Percentiles rank a stretch among this genome's conserved stretches.
These are phyloP conservation scores for Tilletiopsis washingtonensis DNA, from an alignment of 1,284 basidiomycete species.

Conservation along the genomic window DNA sequence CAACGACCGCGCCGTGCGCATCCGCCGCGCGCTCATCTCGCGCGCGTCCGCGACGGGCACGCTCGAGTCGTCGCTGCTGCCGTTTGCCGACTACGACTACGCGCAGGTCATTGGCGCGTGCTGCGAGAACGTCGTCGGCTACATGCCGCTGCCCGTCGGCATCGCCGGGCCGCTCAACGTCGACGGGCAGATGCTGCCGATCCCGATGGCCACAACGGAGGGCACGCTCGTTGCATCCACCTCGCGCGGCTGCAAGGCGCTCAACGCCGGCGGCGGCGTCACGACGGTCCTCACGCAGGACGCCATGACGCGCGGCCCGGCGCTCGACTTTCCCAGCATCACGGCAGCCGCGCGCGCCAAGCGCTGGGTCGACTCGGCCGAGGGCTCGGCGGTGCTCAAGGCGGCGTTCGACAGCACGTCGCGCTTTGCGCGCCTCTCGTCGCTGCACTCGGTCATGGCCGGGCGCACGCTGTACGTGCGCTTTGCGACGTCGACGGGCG, in stretches of 20 bases:
- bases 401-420: slow-evolving; percentile 83
- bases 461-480: slow-evolving; percentile 75
- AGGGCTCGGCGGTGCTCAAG: slow-evolving; percentile 70
- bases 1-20: slow-evolving; percentile 73
- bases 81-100: slow-evolving; percentile 84
- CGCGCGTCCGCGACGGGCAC: slow-evolving; percentile 77
- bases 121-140: slow-evolving; percentile 98
- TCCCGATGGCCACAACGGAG: slow-evolving; percentile 99
- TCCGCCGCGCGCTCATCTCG: slow-evolving; percentile 84
- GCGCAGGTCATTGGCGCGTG: slow-evolving; percentile 89
- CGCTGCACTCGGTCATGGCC: slow-evolving; percentile 41
- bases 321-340: slow-evolving; percentile 85
- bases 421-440: slow-evolving; percentile 41
- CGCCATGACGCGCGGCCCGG: slow-evolving; percentile 96
- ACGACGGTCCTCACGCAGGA: slow-evolving; percentile 87
- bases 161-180: slow-evolving; percentile 91
- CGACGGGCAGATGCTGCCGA: slow-evolving; percentile 75
- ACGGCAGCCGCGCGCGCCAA: slow-evolving; percentile 73
- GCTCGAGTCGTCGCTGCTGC: slow-evolving; percentile 74
- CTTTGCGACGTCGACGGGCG: slow-evolving; percentile 89
- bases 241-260: slow-evolving; percentile 92
- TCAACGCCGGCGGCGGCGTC: slow-evolving; percentile 91
- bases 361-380: slow-evolving; percentile 77
- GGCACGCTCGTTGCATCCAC: slow-evolving; percentile 96
- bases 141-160: slow-evolving; percentile 90